These are phyloP conservation scores for Trichoderma oligosporum DNA, from an alignment of 2,329 filamentous ascomycete genomes.

Conservation along the genomic window DNA sequence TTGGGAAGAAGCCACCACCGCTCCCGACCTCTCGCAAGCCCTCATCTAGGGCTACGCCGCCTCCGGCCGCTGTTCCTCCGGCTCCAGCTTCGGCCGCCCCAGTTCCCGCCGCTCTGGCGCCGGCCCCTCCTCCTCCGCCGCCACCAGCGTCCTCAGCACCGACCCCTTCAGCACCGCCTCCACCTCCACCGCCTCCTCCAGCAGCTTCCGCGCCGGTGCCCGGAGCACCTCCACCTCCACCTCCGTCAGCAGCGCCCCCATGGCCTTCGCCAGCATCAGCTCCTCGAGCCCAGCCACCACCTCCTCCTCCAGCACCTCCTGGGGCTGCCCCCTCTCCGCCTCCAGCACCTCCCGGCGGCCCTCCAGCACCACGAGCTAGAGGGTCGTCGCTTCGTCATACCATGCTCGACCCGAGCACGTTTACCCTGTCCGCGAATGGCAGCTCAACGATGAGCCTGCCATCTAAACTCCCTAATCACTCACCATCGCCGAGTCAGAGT, in stretches of 20 bases:
- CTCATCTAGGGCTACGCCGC: slow-evolving; percentile 36
- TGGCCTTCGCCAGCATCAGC: slow-evolving; percentile 32
- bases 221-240: slow-evolving; percentile 39
- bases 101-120: slow-evolving; percentile 43
- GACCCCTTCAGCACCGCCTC: slow-evolving; percentile 35
- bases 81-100: slow-evolving; percentile 45
- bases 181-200: slow-evolving; percentile 27
- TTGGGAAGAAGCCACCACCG: slow-evolving; percentile 71
- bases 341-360: slow-evolving; percentile 21
- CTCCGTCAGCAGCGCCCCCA: slow-evolving; percentile 34
- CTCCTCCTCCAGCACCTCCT: slow-evolving; percentile 29
- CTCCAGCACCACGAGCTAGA: slow-evolving; percentile 37
- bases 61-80: slow-evolving; percentile 34
- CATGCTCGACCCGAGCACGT: slow-evolving; percentile 71
- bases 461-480: slow-evolving; percentile 34
- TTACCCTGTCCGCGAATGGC: slow-evolving; percentile 63
- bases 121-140: slow-evolving; percentile 40
- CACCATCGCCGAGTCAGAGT: slow-evolving; percentile 28
- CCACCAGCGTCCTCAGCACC: slow-evolving; percentile 38
- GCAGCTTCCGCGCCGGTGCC: slow-evolving; percentile 26
- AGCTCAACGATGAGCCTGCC: slow-evolving; percentile 48
- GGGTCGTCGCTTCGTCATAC: slow-evolving; percentile 52
- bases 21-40: slow-evolving; percentile 59
- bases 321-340: slow-evolving; percentile 36
- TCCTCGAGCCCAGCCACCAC: slow-evolving; percentile 22